Evolutionary conservation across 169 alveolate genomes (phyloP).

Genomic region (Sarcocystis neurona): DNA sequence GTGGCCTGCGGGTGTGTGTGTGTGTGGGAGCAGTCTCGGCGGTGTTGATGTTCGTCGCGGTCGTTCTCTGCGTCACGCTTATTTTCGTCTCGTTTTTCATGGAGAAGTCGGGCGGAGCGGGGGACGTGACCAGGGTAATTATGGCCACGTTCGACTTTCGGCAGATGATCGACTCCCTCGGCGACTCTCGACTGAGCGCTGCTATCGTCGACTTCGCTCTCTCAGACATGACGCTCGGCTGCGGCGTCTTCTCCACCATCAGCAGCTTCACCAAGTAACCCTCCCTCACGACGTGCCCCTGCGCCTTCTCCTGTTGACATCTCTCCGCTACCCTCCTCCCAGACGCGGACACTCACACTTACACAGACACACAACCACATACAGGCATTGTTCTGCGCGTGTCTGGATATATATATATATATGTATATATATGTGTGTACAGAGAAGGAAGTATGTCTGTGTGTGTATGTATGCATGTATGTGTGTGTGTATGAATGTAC

Average conservation of each 20-base stretch:
- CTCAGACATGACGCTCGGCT: slow-evolving; percentile 56
- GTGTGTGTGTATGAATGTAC: background rate
- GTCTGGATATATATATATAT: background rate
- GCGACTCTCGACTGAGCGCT: slow-evolving; percentile 30
- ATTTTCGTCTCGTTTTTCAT: slow-evolving; percentile 48
- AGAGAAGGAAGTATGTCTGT: background rate
- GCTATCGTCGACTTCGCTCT: slow-evolving; percentile 29
- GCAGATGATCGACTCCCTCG: slow-evolving; percentile 36
- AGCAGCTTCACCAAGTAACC: slow-evolving; percentile 62
- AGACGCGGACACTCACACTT: too few species aligned
- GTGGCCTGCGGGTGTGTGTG: background rate
- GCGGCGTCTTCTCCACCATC: slow-evolving; percentile 55
- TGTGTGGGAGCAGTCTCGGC: slow-evolving; percentile 42
- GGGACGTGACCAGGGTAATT: slow-evolving; percentile 32
- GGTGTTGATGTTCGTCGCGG: slow-evolving; percentile 51
- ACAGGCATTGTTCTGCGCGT: background rate
- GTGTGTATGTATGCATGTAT: too few species aligned
- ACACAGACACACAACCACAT: background rate
- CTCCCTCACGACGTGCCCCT: too few species aligned
- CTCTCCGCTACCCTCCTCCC: background rate
- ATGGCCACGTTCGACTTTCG: slow-evolving; percentile 44
- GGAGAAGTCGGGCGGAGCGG: slow-evolving; percentile 48
- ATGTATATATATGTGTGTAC: too few species aligned
- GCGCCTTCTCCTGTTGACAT: too few species aligned
- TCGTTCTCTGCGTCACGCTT: slow-evolving; percentile 59